Percentiles rank a stretch among this genome's conserved stretches.
phyloP scores from a whole-genome alignment of 805 yeast genomes.

The Wickerhamiella lipophila region DNA sequence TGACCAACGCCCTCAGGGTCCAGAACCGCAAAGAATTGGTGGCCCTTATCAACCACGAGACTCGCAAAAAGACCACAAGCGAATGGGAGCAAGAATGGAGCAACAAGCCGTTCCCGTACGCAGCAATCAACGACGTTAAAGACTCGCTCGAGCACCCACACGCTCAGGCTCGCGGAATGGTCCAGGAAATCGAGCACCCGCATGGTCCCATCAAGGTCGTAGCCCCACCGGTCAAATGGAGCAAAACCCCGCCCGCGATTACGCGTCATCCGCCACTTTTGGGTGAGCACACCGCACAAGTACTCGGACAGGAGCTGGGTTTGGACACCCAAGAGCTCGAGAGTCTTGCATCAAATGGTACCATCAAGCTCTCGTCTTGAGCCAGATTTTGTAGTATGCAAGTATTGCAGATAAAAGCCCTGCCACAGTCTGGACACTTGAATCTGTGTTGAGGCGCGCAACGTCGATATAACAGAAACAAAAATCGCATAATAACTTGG shows the following conservation, averaged over 20 bases:
- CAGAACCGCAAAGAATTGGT: conserved; percentile 27
- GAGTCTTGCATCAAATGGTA: conserved; percentile 22
- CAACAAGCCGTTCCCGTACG: conserved; percentile 29
- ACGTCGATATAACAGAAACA: conserved; percentile 24
- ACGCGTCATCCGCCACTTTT: conserved; percentile 30
- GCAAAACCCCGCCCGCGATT: conserved; percentile 28
- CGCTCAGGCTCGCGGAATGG: conserved; percentile 30
- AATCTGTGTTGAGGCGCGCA: conserved; percentile 18
- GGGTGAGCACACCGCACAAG: conserved; percentile 31
- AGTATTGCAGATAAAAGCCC: conserved; percentile 22
- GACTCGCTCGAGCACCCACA: conserved; percentile 29
- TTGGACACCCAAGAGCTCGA: conserved; percentile 19
- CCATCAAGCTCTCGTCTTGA: conserved; percentile 15
- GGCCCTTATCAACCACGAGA: conserved; percentile 25
- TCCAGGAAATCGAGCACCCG: conserved; percentile 29
- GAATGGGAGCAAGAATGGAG: conserved; percentile 30
- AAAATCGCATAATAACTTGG: conserved; percentile 23
- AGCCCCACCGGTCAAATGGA: conserved; percentile 31
- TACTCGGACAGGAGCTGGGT: conserved; percentile 22
- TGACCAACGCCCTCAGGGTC: conserved; percentile 31
- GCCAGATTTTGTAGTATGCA: conserved; percentile 18
- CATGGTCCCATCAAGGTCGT: conserved; percentile 29
- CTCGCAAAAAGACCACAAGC: conserved; percentile 25
- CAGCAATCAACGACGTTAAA: conserved; percentile 32
- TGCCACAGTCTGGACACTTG: conserved; percentile 18